Evolutionary conservation across 768 basidiomycete species (phyloP), one percentile per base, ranked within the genome.

Genomic region (Boletus reticuloceps): DNA sequence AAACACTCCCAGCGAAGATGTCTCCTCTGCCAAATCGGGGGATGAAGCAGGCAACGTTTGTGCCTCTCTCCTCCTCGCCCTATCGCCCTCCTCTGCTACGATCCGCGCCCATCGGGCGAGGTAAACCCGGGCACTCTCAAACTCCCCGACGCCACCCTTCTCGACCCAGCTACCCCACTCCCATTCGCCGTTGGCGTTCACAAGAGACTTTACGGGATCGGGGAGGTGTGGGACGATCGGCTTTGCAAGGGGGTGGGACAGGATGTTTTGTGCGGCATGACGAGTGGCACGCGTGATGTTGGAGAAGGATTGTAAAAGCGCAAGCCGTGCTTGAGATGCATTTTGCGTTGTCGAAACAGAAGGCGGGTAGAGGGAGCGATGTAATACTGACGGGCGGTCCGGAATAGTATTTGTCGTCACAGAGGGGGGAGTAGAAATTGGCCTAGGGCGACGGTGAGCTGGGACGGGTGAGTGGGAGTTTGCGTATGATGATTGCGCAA

Each of bases 31-130:
- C 36, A 77, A 68, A 56, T 77, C 76, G 13, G 75, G 63, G 5
- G 79, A 73, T 7, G 81, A 76, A 4, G 84, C 73, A 5, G 84
- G 83, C 13, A 90, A 63, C 0, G 81, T 76, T 66, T 88, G 87
- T 0, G 89, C 84, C 69, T 99, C 97, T 42, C 82, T 80, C 59
- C 85, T 74, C 41, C 97, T 80, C 6, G 94, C 85, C 16, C 92
- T 81, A 70, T 99, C 97, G 17, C 97, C 97, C 69, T 98, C 97
- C 71, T 99, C 97, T 2, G 97, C 97, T 1, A 98, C 97, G 55
- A 94, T 89, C 47, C 95, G 80, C 5, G 97, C 97, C 97, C 97
- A 99, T 32, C 92, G 80, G 11, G 97, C 97, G 10, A 99, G 82
- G 69, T 98, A 98, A 8, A 98, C 91, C 6, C 95, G 80, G 1